Evolutionary conservation across 305 asterid species (phyloP).

Genomic region (Rubia peregrina): DNA sequence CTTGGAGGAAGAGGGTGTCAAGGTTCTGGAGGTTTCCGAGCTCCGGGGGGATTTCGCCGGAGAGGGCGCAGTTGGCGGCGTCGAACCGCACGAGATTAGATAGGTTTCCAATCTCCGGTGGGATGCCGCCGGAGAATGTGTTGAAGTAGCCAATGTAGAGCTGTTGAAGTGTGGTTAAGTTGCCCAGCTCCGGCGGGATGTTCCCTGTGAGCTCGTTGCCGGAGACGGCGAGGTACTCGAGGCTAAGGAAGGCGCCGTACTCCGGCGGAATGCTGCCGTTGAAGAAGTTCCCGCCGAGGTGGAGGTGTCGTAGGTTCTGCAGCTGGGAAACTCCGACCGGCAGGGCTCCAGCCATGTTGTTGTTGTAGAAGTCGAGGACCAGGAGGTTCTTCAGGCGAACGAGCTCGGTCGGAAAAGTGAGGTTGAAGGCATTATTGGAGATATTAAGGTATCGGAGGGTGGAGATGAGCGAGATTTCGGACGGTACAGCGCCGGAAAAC

Average conservation of each 20-base stretch:
- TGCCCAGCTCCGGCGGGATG: slow-evolving; percentile 68
- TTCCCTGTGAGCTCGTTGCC: slow-evolving; percentile 66
- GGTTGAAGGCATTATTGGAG: slow-evolving; percentile 58
- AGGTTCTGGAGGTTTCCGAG: slow-evolving; percentile 54
- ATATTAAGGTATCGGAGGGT: slow-evolving; percentile 55
- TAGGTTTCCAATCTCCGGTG: slow-evolving; percentile 70
- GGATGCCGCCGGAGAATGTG: slow-evolving; percentile 63
- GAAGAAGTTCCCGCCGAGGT: slow-evolving; percentile 77
- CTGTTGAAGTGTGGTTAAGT: slow-evolving; percentile 47
- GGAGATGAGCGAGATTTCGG: slow-evolving; percentile 39
- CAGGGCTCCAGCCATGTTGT: slow-evolving; percentile 60
- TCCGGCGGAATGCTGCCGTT: slow-evolving; percentile 56
- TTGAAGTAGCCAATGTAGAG: slow-evolving; percentile 76
- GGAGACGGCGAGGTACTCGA: slow-evolving; percentile 71
- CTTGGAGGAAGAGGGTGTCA: slow-evolving; percentile 79
- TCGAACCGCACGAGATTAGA: slow-evolving; percentile 49
- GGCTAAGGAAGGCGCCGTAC: slow-evolving; percentile 41
- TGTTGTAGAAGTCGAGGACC: slow-evolving; percentile 72
- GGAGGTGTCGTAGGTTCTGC: slow-evolving; percentile 48
- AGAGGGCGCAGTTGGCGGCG: slow-evolving; percentile 69
- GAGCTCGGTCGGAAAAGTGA: slow-evolving; percentile 44
- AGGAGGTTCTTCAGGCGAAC: slow-evolving; percentile 38
- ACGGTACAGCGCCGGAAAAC: slow-evolving; percentile 55
- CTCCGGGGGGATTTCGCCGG: slow-evolving; percentile 72
- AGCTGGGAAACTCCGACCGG: slow-evolving; percentile 46